Conservation (phyloP, 2,329 filamentous ascomycete genomes). For the Fusarium albidum region DNA sequence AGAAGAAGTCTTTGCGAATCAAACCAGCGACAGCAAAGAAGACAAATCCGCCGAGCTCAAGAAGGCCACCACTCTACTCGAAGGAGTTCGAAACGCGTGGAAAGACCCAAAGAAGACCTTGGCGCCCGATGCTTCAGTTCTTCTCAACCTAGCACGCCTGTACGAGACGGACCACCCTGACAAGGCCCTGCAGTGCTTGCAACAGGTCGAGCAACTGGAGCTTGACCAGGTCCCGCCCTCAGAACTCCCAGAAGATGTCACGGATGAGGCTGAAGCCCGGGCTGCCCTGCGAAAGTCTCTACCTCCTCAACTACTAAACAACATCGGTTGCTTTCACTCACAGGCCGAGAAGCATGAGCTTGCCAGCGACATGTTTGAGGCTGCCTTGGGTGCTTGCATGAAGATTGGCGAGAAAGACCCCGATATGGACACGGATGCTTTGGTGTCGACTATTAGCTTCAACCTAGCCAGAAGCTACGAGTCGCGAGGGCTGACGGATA, state of each 20-base stretch:
- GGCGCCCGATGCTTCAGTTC: slow-evolving; percentile 81
- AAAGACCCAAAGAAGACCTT: slow-evolving; percentile 90
- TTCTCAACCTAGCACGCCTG: slow-evolving; percentile 89
- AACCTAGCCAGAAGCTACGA: slow-evolving; percentile 96
- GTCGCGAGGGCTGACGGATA: slow-evolving; percentile 78
- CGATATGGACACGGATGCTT: slow-evolving; percentile 83
- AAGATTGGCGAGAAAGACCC: slow-evolving; percentile 79
- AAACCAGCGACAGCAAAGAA: slow-evolving; percentile 77
- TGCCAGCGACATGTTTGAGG: slow-evolving; percentile 89
- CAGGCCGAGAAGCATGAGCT: slow-evolving; percentile 82
- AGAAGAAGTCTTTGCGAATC: slow-evolving; percentile 88
- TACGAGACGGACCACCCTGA: slow-evolving; percentile 89
- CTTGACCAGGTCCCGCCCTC: slow-evolving; percentile 78
- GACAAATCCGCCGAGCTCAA: slow-evolving; percentile 86
- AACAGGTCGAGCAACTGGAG: slow-evolving; percentile 92
- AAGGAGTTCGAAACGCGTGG: slow-evolving; percentile 86
- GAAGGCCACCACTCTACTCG: slow-evolving; percentile 86
- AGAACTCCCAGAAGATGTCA: slow-evolving; percentile 65
- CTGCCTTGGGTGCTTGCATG: slow-evolving; percentile 88
- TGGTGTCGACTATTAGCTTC: slow-evolving; percentile 96
- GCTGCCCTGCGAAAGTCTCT: slow-evolving; percentile 76
- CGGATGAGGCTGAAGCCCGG: slow-evolving; percentile 67
- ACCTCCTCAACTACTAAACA: slow-evolving; percentile 92
- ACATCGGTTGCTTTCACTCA: slow-evolving; percentile 95
- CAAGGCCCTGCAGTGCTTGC: slow-evolving; percentile 89